A percentile compares a stretch with the other conserved stretches of the same genome.
Evolutionary conservation across 2,329 filamentous ascomycete species (phyloP).

Genomic region (Hirsutella rhossiliensis): DNA sequence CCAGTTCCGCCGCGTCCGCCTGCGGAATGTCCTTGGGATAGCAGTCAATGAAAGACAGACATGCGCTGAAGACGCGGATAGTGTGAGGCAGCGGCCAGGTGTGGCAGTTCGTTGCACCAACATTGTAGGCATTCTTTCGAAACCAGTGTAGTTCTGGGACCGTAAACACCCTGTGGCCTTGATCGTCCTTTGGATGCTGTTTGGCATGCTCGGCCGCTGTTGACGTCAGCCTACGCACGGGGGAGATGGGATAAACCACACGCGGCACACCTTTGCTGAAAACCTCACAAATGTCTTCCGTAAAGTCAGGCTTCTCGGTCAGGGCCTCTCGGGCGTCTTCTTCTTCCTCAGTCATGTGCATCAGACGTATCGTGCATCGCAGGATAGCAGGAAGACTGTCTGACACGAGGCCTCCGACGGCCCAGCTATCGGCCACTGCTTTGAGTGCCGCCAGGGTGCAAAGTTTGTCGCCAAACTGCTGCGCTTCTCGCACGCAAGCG

Average conservation of each 20-base stretch:
- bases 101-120: slow-evolving; percentile 50
- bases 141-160: slow-evolving; percentile 70
- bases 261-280: slow-evolving; percentile 33
- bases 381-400: slow-evolving; percentile 24
- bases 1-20: slow-evolving; percentile 32
- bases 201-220: slow-evolving; percentile 18
- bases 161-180: slow-evolving; percentile 41
- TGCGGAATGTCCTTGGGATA: slow-evolving; percentile 35
- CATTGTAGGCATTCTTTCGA: slow-evolving; percentile 68
- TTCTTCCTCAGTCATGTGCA: slow-evolving; percentile 28
- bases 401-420: slow-evolving; percentile 7
- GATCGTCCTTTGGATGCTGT: slow-evolving; percentile 22
- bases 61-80: slow-evolving; percentile 42
- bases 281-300: slow-evolving; percentile 39
- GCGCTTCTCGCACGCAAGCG: slow-evolving; percentile 69
- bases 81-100: slow-evolving; percentile 40
- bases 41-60: slow-evolving; percentile 36
- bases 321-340: slow-evolving; percentile 8
- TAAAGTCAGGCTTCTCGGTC: slow-evolving; percentile 5
- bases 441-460: slow-evolving; percentile 35
- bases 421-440: slow-evolving; percentile 16
- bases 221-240: background rate
- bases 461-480: slow-evolving; percentile 47
- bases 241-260: slow-evolving; percentile 2
- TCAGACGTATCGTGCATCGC: slow-evolving; percentile 40